phyloP scores from a whole-genome alignment of 192 early-diverging fungal genomes.

The Podila minutissima region DNA sequence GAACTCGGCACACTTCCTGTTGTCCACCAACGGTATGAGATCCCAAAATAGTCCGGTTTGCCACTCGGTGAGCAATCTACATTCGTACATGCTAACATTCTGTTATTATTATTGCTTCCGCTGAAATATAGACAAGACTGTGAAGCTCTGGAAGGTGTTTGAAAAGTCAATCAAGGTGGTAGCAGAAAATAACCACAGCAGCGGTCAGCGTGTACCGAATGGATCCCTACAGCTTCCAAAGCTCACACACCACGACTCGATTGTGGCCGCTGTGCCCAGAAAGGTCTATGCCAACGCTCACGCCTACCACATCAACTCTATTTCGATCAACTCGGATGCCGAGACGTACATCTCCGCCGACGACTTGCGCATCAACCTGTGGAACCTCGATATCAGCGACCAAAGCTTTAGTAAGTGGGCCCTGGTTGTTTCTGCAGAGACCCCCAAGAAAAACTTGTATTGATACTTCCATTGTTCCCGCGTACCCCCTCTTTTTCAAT shows the following conservation, averaged over 20 bases:
- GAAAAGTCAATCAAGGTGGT: constrained; percentile 97
- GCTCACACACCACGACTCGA: constrained; percentile 93
- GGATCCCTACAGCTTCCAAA: constrained; percentile 80
- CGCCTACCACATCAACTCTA: constrained; percentile 99
- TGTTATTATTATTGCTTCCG: not conserved
- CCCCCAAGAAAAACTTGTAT: no score
- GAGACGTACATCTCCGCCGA: constrained; percentile 98
- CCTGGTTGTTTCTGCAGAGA: not conserved
- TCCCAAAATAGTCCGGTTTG: not conserved
- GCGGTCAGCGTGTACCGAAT: constrained; percentile 57
- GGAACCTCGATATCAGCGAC: constrained; percentile 97
- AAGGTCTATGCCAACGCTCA: constrained; percentile 97
- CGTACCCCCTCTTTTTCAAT: not conserved
- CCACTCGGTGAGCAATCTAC: not conserved
- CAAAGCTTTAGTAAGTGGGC: constrained; percentile 89
- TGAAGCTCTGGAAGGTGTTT: constrained; percentile 99
- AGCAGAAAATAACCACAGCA: constrained; percentile 87
- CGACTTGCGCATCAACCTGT: constrained; percentile 97
- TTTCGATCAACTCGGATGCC: constrained; percentile 98
- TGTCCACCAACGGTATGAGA: constrained; percentile 90
- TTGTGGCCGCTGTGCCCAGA: constrained; percentile 95
- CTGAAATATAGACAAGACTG: constrained; percentile 90
- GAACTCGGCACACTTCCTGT: constrained; percentile 95
- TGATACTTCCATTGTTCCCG: not conserved
- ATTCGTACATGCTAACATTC: no score